A percentile compares a stretch with the other conserved stretches of the same genome.
These are phyloP conservation scores for Pichia sp. DNA, from an alignment of 1,139 yeast genomes.

Conservation along the genomic window DNA sequence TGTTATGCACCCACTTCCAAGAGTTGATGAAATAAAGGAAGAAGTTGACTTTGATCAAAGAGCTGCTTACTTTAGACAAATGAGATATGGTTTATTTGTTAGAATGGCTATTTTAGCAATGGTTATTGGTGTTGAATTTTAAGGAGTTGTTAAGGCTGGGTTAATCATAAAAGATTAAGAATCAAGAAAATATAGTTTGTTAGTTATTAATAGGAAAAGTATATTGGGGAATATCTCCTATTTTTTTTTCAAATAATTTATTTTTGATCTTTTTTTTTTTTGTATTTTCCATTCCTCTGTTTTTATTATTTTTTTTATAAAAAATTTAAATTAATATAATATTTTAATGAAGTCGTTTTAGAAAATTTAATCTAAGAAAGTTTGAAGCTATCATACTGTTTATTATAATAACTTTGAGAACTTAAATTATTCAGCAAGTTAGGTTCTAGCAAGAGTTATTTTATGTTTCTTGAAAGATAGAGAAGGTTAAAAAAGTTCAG, in stretches of 20 bases:
- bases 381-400: too few species aligned
- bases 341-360: neutral
- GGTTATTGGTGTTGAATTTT: conserved; percentile 72
- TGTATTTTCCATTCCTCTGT: neutral
- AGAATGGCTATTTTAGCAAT: conserved; percentile 98
- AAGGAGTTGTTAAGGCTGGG: neutral
- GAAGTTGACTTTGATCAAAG: conserved; percentile 99
- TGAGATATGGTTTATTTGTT: conserved; percentile 95
- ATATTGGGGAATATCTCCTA: conserved; percentile 20
- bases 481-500: too few species aligned
- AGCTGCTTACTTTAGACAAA: conserved; percentile 98
- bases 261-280: too few species aligned
- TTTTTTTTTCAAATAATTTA: neutral
- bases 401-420: too few species aligned
- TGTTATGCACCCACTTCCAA: conserved; percentile 98
- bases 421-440: too few species aligned
- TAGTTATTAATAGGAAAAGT: conserved; percentile 2
- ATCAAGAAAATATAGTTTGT: neutral
- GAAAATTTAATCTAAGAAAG: too few species aligned
- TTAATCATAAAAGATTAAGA: neutral
- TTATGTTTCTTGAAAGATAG: too few species aligned
- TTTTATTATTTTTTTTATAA: neutral
- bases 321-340: neutral
- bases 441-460: too few species aligned
- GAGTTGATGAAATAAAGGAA: conserved; percentile 92